Evolutionary conservation across 2,329 filamentous ascomycete species (phyloP).

Genomic region (Phyllosticta ampelicida): DNA sequence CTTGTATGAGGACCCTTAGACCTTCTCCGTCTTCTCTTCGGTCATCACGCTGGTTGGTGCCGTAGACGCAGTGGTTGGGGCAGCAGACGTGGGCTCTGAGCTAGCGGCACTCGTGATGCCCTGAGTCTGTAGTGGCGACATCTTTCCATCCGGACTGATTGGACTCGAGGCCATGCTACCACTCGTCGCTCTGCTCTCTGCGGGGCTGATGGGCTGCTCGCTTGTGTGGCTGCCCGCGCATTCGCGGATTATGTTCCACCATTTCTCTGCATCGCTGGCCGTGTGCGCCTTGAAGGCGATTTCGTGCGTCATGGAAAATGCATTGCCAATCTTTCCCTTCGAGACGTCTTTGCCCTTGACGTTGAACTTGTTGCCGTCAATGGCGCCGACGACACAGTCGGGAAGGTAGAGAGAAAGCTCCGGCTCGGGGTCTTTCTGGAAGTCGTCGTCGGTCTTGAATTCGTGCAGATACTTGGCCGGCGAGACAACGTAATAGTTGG

Average conservation of each 20-base stretch:
- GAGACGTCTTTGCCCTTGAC: conserved; percentile 90
- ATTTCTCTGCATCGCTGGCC: conserved; percentile 67
- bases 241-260: conserved; percentile 63
- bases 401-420: conserved; percentile 88
- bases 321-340: conserved; percentile 65
- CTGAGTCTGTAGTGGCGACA: conserved; percentile 24
- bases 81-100: conserved; percentile 9
- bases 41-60: conserved; percentile 16
- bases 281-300: conserved; percentile 81
- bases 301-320: conserved; percentile 69
- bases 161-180: conserved; percentile 14
- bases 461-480: conserved; percentile 85
- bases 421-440: conserved; percentile 61
- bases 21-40: conserved; percentile 23
- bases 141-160: conserved; percentile 11
- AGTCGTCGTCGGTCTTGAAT: conserved; percentile 83
- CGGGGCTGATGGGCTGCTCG: conserved; percentile 25
- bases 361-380: conserved; percentile 74
- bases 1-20: neutral
- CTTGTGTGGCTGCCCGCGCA: conserved; percentile 43
- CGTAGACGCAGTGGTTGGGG: neutral
- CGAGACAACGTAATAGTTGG: conserved; percentile 83
- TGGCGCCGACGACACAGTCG: conserved; percentile 67
- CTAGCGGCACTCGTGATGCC: conserved; percentile 18
- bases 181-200: conserved; percentile 26